These are phyloP conservation scores for Polyplosphaeria fusca DNA, from an alignment of 495 filamentous ascomycete species.

Conservation along the genomic window DNA sequence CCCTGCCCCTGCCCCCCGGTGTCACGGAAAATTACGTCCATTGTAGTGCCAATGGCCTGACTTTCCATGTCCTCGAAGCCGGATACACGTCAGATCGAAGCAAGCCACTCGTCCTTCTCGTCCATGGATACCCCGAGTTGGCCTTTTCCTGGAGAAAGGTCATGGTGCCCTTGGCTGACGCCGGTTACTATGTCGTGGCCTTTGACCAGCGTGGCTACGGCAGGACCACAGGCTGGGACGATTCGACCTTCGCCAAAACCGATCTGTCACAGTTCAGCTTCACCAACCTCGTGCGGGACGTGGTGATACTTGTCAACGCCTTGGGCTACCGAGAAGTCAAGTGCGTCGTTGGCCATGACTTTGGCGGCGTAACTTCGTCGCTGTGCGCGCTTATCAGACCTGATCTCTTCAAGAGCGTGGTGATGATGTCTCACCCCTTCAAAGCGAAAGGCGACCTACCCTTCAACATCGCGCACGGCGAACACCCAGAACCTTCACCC, in stretches of 20 bases:
- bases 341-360: slow-evolving; percentile 68
- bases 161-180: slow-evolving; percentile 52
- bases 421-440: slow-evolving; percentile 58
- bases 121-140: slow-evolving; percentile 66
- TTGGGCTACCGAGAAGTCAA: slow-evolving; percentile 56
- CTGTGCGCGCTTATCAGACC: slow-evolving; percentile 61
- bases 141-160: slow-evolving; percentile 68
- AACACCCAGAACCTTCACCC: slow-evolving; percentile 4
- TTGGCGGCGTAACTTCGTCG: slow-evolving; percentile 56
- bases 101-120: slow-evolving; percentile 58
- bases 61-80: slow-evolving; percentile 60
- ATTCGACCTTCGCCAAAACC: slow-evolving; percentile 47
- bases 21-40: slow-evolving; percentile 43
- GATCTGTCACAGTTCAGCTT: slow-evolving; percentile 57
- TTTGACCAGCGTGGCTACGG: slow-evolving; percentile 69
- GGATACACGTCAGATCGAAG: slow-evolving; percentile 42
- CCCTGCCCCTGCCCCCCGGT: slow-evolving; percentile 54
- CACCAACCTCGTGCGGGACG: slow-evolving; percentile 60
- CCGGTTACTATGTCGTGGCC: slow-evolving; percentile 62
- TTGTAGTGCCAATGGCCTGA: slow-evolving; percentile 46
- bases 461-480: slow-evolving; percentile 48
- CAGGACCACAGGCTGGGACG: slow-evolving; percentile 61
- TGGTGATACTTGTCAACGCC: slow-evolving; percentile 57
- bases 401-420: slow-evolving; percentile 58
- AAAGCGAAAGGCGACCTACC: slow-evolving; percentile 50